These are phyloP conservation scores for Boletus rufocinnamomeus DNA, from an alignment of 768 basidiomycete genomes.

Conservation along the genomic window DNA sequence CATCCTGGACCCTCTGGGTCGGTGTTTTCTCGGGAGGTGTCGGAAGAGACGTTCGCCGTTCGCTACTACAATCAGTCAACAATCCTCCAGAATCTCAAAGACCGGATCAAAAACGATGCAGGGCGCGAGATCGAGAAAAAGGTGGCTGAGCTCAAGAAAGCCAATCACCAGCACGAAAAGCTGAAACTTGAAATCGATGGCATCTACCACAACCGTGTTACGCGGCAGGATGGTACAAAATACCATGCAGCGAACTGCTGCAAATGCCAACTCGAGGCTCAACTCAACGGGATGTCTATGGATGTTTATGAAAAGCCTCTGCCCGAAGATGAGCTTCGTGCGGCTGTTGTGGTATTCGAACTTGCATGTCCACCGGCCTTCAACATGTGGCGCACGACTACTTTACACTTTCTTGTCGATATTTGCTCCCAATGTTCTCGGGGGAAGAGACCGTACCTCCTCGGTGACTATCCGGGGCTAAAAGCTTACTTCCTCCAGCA, in stretches of 20 bases:
- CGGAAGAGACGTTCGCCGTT: conserved; percentile 31
- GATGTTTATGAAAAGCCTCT: conserved; percentile 48
- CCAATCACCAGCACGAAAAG: conserved; percentile 14
- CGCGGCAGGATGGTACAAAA: too few species aligned
- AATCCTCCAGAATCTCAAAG: conserved; percentile 28
- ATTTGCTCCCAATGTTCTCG: conserved; percentile 25
- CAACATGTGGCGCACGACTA: conserved; percentile 37
- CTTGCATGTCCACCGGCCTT: conserved; percentile 39
- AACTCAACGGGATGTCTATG: conserved; percentile 30
- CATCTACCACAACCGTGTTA: neutral
- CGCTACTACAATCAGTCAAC: conserved; percentile 37
- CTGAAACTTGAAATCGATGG: neutral
- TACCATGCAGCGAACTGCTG: neutral
- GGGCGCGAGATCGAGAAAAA: conserved; percentile 23
- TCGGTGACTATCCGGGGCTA: conserved; percentile 4
- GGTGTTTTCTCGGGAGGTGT: conserved; percentile 34
- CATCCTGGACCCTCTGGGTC: conserved; percentile 29
- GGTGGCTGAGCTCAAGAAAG: conserved; percentile 16
- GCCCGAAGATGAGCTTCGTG: conserved; percentile 27
- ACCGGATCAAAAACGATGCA: conserved; percentile 35
- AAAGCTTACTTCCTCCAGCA: too few species aligned
- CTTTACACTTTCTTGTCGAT: conserved; percentile 35
- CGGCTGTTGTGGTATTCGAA: conserved; percentile 43
- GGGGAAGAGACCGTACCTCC: neutral
- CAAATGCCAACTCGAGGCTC: conserved; percentile 29